Conservation (phyloP, 306 rosid species). For the Sicyos edulis region DNA sequence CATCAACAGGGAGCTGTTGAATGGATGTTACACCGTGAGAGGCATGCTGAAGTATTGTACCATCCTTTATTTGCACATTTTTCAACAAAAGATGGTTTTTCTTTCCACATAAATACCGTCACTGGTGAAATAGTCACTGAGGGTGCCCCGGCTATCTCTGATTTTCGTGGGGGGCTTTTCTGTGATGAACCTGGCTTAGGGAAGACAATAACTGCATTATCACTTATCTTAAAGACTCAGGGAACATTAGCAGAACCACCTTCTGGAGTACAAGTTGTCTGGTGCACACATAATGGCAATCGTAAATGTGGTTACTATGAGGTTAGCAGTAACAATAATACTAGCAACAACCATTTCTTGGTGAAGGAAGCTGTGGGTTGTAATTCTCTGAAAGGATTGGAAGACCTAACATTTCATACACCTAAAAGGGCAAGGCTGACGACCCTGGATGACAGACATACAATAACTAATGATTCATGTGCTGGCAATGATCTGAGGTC, state of each 20-base stretch:
- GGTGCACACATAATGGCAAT: slow-evolving; percentile 69
- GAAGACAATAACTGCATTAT: slow-evolving; percentile 87
- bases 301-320: slow-evolving; percentile 85
- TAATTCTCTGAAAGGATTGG: slow-evolving; percentile 33
- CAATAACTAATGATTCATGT: slow-evolving; percentile 31
- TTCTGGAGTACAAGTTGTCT: slow-evolving; percentile 49
- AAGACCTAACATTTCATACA: slow-evolving; percentile 32
- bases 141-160: slow-evolving; percentile 61
- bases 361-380: slow-evolving; percentile 42
- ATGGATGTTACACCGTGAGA: slow-evolving; percentile 98
- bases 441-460: slow-evolving; percentile 29
- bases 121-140: slow-evolving; percentile 74
- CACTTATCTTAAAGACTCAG: slow-evolving; percentile 77
- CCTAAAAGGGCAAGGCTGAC: slow-evolving; percentile 57
- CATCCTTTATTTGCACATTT: slow-evolving; percentile 67
- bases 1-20: slow-evolving; percentile 87
- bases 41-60: slow-evolving; percentile 46
- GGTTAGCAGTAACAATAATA: slow-evolving; percentile 38
- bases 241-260: slow-evolving; percentile 75
- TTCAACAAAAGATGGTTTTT: slow-evolving; percentile 69
- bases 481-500: slow-evolving; percentile 35
- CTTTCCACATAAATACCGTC: slow-evolving; percentile 56
- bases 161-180: slow-evolving; percentile 89
- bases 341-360: slow-evolving; percentile 25
- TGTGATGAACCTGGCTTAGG: slow-evolving; percentile 99